Conservation (phyloP, 768 basidiomycete species). For the Lactarius hatsudake region DNA sequence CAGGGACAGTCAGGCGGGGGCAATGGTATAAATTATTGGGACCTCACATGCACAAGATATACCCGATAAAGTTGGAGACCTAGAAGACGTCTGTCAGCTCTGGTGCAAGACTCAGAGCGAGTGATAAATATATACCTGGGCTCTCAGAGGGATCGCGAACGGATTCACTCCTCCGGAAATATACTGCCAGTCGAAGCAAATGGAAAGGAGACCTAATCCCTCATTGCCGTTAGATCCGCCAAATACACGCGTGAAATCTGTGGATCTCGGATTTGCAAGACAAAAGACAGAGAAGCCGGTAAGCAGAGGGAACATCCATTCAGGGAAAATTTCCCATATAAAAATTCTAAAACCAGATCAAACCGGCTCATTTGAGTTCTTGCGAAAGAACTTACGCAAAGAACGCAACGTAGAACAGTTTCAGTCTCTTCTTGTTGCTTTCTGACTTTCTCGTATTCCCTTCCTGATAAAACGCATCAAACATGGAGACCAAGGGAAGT, state of each 20-base stretch:
- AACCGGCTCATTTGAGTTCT: neutral
- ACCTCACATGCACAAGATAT: constrained; percentile 49
- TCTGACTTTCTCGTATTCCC: constrained; percentile 29
- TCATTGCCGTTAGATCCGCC: constrained; percentile 31
- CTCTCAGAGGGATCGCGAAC: constrained; percentile 51
- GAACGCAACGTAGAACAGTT: constrained; percentile 48
- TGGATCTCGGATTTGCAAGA: constrained; percentile 29
- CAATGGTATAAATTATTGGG: neutral
- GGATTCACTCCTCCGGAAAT: constrained; percentile 40
- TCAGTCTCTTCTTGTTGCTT: constrained; percentile 42
- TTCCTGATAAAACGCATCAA: constrained; percentile 48
- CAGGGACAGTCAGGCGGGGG: neutral
- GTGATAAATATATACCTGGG: constrained; percentile 34
- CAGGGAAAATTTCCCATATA: constrained; percentile 28
- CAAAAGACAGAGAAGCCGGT: constrained; percentile 34
- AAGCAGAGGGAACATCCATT: constrained; percentile 29
- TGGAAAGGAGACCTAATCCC: constrained; percentile 30
- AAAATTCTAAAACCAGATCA: constrained; percentile 33
- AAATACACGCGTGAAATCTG: constrained; percentile 30
- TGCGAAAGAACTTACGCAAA: constrained; percentile 31
- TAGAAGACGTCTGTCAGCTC: constrained; percentile 25
- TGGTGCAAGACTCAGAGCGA: neutral
- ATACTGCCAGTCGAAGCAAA: constrained; percentile 34
- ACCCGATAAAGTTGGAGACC: constrained; percentile 50
- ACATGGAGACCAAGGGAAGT: constrained; percentile 48